Evolutionary conservation across 2,329 filamentous ascomycete genomes (phyloP), one percentile per base, ranked within the genome.

Genomic region (Juglanconis juglandina): DNA sequence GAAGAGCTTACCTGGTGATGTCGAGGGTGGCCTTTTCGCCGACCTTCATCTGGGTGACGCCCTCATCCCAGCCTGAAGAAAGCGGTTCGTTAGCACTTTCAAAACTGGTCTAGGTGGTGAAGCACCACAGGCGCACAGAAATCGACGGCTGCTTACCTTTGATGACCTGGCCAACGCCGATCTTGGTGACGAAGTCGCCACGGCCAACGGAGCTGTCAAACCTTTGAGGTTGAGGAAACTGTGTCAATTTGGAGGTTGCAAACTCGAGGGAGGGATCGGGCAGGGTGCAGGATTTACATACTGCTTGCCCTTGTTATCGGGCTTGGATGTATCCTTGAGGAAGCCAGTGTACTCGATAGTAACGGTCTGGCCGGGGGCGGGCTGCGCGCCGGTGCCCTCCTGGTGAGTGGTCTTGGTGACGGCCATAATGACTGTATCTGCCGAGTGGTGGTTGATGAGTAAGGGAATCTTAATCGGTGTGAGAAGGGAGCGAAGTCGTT

Each of bases 311-410:
- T 90, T 86, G 70, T 84, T 80, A 60, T 85, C 80, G 17, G 82
- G 75, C 73, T 85, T 77, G 65, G 71, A 76, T 30, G 79, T 70
- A 70, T 96, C 88, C 77, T 89, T 90, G 65, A 98, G 82, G 77
- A 81, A 96, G 69, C 95, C 95, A 47, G 89, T 95, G 83, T 98
- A 98, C 77, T 95, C 86, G 72, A 98, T 96, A 71, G 84, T 85
- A 70, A 98, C 91, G 33, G 77, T 85, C 73, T 97, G 87, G 66
- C 91, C 89, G 14, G 71, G 69, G 66, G 76, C 71, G 60, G 94
- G 90, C 66, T 76, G 79, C 69, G 86, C 73, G 60, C 81, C 81
- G 69, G 82, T 81, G 70, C 94, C 93, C 64, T 83, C 75, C 41
- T 76, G 71, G 68, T 87, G 73, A 65, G 84, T 75, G 53, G 81